A percentile compares a stretch with the other conserved stretches of the same genome.
phyloP scores from a whole-genome alignment of 2,329 filamentous ascomycete species.

The Epichloe coenophiala region DNA sequence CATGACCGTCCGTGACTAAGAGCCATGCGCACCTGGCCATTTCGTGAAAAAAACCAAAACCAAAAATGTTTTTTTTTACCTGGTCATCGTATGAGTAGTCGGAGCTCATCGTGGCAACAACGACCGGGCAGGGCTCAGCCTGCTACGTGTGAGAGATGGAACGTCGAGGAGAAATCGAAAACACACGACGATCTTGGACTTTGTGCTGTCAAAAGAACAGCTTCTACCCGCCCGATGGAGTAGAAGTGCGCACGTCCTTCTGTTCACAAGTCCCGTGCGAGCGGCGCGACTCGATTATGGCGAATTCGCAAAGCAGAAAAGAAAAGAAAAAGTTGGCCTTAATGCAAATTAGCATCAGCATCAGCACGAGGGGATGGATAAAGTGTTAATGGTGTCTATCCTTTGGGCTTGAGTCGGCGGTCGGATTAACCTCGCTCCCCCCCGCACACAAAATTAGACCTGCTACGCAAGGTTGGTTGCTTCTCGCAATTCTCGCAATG shows the following conservation, averaged over 20 bases:
- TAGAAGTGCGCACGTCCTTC: background rate
- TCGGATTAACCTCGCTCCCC: constrained; percentile 20
- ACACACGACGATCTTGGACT: constrained; percentile 1
- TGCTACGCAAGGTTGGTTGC: background rate
- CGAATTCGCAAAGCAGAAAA: background rate
- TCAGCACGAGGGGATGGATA: background rate
- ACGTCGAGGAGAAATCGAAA: background rate
- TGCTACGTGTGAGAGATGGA: constrained; percentile 11
- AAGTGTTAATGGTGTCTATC: constrained; percentile 3
- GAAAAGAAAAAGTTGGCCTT: background rate
- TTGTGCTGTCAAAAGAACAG: background rate
- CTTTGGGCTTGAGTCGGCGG: constrained; percentile 11
- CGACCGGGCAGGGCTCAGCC: constrained; percentile 22
- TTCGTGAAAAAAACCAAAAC: background rate
- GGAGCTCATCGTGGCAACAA: constrained; percentile 56
- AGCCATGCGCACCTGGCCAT: background rate
- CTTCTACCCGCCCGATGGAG: background rate
- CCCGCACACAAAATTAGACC: background rate
- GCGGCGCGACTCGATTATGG: background rate
- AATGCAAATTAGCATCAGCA: background rate
- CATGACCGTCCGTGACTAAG: background rate
- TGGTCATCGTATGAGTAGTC: constrained; percentile 98
- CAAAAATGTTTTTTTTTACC: constrained; percentile 28
- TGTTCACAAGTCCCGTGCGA: background rate
- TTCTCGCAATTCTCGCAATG: constrained; percentile 1